These are phyloP conservation scores for Curvularia eragrostidis DNA, from an alignment of 2,329 filamentous ascomycete species.

Conservation along the genomic window DNA sequence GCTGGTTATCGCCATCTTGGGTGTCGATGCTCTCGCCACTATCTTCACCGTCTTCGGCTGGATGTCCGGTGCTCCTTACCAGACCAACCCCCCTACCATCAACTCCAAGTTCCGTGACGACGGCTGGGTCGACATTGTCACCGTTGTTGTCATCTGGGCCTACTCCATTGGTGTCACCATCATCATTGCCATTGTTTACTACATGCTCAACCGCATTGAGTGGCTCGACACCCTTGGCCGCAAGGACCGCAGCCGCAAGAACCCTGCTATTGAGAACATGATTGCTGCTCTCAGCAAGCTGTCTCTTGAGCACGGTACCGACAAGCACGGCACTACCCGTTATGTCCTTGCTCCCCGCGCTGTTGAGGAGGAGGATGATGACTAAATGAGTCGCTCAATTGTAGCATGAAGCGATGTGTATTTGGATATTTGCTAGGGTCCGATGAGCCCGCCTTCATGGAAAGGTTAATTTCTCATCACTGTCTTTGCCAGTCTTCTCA, in stretches of 20 bases:
- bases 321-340: constrained; percentile 55
- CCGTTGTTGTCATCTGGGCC: constrained; percentile 69
- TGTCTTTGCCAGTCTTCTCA: constrained; percentile 37
- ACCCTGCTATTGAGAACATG: constrained; percentile 71
- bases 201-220: constrained; percentile 64
- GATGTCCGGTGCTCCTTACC: constrained; percentile 63
- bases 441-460: constrained; percentile 33
- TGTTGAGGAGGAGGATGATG: constrained; percentile 59
- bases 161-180: constrained; percentile 72
- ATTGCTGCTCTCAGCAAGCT: constrained; percentile 70
- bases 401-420: constrained; percentile 31
- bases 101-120: constrained; percentile 52
- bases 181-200: constrained; percentile 71
- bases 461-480: constrained; percentile 39
- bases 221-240: constrained; percentile 69
- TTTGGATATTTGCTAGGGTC: constrained; percentile 37
- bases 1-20: constrained; percentile 72
- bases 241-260: constrained; percentile 66
- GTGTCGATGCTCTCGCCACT: constrained; percentile 74
- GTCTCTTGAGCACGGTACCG: constrained; percentile 64
- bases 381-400: constrained; percentile 37
- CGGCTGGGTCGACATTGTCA: constrained; percentile 67
- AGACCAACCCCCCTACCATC: constrained; percentile 52
- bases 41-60: constrained; percentile 79
- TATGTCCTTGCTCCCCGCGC: constrained; percentile 56